Conservation (phyloP, 208 protist species). For the Willaertia magna region DNA sequence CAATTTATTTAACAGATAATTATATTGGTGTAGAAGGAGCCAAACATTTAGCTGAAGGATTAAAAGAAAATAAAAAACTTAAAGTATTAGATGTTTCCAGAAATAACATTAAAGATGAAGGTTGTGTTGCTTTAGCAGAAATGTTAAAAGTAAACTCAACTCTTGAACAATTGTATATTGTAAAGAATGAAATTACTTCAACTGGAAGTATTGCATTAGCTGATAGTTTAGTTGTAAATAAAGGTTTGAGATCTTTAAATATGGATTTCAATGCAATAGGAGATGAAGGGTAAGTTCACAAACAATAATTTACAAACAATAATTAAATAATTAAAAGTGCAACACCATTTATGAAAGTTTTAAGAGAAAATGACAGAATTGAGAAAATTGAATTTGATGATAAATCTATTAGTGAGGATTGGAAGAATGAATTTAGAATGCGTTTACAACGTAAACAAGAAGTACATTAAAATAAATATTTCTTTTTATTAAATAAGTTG, state of each 20-base stretch:
- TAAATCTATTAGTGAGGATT: conserved; percentile 4
- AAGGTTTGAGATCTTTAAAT: not conserved
- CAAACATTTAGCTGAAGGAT: not conserved
- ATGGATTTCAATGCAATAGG: not conserved
- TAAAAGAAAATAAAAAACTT: not conserved
- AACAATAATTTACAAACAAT: too few species aligned
- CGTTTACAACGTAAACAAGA: not conserved
- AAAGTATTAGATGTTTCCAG: not conserved
- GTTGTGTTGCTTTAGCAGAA: not conserved
- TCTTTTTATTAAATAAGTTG: too few species aligned
- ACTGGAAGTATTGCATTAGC: not conserved
- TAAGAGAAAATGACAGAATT: conserved; percentile 1
- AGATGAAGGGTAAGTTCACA: too few species aligned
- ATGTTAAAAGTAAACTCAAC: not conserved
- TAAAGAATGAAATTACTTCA: not conserved
- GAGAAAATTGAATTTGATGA: conserved; percentile 13
- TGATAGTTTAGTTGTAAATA: not conserved
- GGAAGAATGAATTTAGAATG: conserved; percentile 1
- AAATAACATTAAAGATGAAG: not conserved
- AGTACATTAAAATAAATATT: not conserved
- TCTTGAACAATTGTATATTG: not conserved
- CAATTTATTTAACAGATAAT: conserved; percentile 2
- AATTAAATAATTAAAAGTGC: too few species aligned
- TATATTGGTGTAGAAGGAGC: not conserved
- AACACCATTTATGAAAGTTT: not conserved